phyloP scores from a whole-genome alignment of 345 rosid species.

The Litchi chinensis region DNA sequence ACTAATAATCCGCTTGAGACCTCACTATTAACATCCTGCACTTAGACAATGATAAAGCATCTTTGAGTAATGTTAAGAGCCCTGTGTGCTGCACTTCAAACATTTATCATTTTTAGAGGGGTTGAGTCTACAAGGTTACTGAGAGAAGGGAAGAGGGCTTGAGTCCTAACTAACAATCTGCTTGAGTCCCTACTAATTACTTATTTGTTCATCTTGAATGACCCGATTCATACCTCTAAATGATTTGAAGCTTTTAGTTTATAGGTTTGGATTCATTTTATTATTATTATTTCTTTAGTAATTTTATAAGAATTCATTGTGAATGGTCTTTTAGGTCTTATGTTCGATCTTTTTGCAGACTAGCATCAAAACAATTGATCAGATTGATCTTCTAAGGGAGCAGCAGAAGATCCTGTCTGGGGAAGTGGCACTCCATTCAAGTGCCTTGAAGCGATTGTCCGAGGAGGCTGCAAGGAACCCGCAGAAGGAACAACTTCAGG shows the following conservation, averaged over 20 bases:
- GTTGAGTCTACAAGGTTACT: too few species aligned
- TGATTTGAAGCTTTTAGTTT: neutral
- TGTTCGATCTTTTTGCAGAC: conserved; percentile 48
- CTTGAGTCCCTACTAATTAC: too few species aligned
- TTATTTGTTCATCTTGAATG: neutral
- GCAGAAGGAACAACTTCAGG: conserved; percentile 66
- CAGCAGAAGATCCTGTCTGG: conserved; percentile 91
- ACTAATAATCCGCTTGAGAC: neutral
- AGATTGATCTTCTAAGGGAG: conserved; percentile 87
- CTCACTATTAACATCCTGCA: neutral
- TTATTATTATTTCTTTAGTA: neutral
- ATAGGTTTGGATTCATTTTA: neutral
- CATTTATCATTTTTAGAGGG: too few species aligned
- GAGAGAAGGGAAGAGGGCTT: too few species aligned
- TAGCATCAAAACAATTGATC: conserved; percentile 75
- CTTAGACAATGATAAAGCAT: too few species aligned
- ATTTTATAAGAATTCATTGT: conserved; percentile 7
- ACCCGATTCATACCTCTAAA: neutral
- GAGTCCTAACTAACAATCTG: too few species aligned
- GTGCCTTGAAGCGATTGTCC: conserved; percentile 81
- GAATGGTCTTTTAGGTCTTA: conserved; percentile 11
- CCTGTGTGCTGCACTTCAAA: too few species aligned
- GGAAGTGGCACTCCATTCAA: conserved; percentile 80
- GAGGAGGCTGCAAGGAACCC: conserved; percentile 78
- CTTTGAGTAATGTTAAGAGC: too few species aligned